Evolutionary conservation across 2,329 filamentous ascomycete species (phyloP).

Genomic region (Epichloe scottii): DNA sequence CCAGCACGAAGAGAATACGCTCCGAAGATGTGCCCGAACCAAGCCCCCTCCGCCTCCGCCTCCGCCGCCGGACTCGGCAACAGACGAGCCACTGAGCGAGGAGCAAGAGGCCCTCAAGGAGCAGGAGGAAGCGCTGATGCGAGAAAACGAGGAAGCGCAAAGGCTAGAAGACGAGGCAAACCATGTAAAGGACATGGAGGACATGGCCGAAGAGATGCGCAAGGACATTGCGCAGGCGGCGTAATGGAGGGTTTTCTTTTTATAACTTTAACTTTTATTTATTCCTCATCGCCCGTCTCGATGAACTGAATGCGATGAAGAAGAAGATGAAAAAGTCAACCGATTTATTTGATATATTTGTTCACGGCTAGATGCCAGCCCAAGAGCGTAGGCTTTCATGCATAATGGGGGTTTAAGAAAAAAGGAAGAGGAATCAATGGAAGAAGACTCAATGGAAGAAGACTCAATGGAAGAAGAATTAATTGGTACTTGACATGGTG

Average conservation of each 20-base stretch:
- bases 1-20: constrained; percentile 39
- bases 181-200: constrained; percentile 16
- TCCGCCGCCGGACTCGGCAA: constrained; percentile 27
- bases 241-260: background rate
- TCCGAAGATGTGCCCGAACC: constrained; percentile 30
- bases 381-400: background rate
- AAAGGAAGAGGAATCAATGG: too few relatives aligned
- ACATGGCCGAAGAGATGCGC: constrained; percentile 12
- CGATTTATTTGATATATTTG: background rate
- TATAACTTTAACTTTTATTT: background rate
- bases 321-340: background rate
- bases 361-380: background rate
- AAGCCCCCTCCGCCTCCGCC: constrained; percentile 36
- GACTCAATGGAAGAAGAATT: too few relatives aligned
- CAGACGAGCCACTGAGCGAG: constrained; percentile 24
- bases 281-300: background rate
- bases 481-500: too few relatives aligned
- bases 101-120: constrained; percentile 29
- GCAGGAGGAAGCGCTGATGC: constrained; percentile 37
- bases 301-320: background rate
- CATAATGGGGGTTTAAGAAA: background rate
- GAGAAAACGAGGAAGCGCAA: constrained; percentile 43
- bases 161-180: constrained; percentile 36
- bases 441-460: too few relatives aligned
- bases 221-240: constrained; percentile 12